Percentiles rank a stretch among this genome's conserved stretches.
Conservation (phyloP, 1,139 yeast species). For the Wickerhamomyces sp. region DNA sequence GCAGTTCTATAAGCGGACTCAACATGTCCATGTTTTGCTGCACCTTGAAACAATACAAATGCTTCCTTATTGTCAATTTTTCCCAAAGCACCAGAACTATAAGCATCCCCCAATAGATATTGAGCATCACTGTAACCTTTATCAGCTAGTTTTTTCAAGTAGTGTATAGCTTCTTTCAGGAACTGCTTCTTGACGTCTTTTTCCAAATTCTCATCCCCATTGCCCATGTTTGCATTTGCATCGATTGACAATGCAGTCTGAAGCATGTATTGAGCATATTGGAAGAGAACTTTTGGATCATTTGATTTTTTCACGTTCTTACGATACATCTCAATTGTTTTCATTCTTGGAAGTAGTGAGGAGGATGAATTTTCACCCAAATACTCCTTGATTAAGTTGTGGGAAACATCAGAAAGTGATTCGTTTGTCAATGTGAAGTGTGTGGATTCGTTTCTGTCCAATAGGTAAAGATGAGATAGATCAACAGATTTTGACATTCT, state of each 20-base stretch:
- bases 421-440: slow-evolving; percentile 34
- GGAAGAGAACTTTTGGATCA: slow-evolving; percentile 82
- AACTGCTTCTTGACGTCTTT: slow-evolving; percentile 35
- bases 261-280: slow-evolving; percentile 86
- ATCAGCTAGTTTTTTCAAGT: slow-evolving; percentile 68
- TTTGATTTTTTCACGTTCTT: slow-evolving; percentile 79
- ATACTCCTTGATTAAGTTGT: slow-evolving; percentile 38
- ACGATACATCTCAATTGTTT: slow-evolving; percentile 83
- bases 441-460: slow-evolving; percentile 28
- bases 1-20: slow-evolving; percentile 92
- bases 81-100: slow-evolving; percentile 81
- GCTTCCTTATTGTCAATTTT: slow-evolving; percentile 80
- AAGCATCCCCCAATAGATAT: slow-evolving; percentile 83
- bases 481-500: slow-evolving; percentile 32
- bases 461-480: slow-evolving; percentile 33
- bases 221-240: slow-evolving; percentile 8
- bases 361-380: slow-evolving; percentile 43
- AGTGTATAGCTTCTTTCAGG: slow-evolving; percentile 70
- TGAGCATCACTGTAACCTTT: slow-evolving; percentile 89
- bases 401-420: slow-evolving; percentile 34
- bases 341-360: slow-evolving; percentile 67
- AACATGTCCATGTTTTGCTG: slow-evolving; percentile 89
- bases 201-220: slow-evolving; percentile 18
- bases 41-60: slow-evolving; percentile 70
- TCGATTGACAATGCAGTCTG: slow-evolving; percentile 73